These are phyloP conservation scores for Melaleuca alternifolia DNA, from an alignment of 345 rosid genomes.

Conservation along the genomic window DNA sequence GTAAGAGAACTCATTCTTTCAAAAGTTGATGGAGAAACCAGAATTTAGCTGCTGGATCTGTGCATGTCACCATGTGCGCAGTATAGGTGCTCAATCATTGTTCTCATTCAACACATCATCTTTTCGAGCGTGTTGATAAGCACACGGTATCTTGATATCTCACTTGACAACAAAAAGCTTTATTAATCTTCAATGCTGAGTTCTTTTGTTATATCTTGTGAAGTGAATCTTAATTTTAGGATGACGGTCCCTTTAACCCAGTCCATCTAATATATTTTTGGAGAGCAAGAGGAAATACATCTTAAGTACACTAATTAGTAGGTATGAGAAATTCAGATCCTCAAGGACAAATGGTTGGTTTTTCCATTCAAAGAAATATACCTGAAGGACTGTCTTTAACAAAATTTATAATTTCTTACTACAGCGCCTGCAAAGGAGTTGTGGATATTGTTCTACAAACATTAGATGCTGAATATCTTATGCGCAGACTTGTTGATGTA, in stretches of 20 bases:
- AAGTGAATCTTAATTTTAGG: background rate
- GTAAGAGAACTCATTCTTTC: background rate
- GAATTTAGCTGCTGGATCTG: background rate
- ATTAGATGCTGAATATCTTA: background rate
- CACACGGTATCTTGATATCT: background rate
- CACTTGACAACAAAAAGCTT: background rate
- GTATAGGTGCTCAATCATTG: background rate
- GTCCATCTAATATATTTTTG: background rate
- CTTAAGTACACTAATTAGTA: background rate
- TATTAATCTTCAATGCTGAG: background rate
- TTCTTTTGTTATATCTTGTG: background rate
- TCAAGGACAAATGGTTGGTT: background rate
- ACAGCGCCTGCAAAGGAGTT: background rate
- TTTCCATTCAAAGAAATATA: background rate
- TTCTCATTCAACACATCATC: background rate
- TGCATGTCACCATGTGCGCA: background rate
- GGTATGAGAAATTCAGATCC: background rate
- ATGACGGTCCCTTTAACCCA: background rate
- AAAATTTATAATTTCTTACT: background rate
- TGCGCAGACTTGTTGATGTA: background rate
- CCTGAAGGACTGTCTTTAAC: background rate
- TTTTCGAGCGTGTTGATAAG: background rate
- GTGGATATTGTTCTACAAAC: background rate
- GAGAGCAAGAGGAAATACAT: background rate
- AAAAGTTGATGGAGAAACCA: background rate